Evolutionary conservation across 129 eudicot genomes (phyloP), one percentile per base, ranked within the genome.

Genomic region (Pseudognaphalium luteoalbum): DNA sequence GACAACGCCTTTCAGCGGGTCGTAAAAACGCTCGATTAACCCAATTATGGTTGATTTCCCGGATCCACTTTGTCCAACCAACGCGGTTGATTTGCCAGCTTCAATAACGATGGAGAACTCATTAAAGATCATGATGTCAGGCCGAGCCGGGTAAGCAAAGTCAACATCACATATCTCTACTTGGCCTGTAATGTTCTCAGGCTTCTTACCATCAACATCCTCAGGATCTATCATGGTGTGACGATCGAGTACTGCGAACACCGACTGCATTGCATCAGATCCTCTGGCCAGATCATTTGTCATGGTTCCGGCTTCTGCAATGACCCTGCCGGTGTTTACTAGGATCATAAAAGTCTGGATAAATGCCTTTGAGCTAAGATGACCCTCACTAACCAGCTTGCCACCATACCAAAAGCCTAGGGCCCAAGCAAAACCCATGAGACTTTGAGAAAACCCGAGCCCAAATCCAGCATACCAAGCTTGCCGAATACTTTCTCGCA

Each of bases 381-480:
- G 65, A 19, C 96, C 96, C 1, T 66, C 80, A 3, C 83, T 73
- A 9, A 88, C 71, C 25, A 91, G 87, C 63, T 70, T 83, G 4
- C 90, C 97, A 28, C 92, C 97, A 28, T 88, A 91, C 97, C 97
- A 91, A 76, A 87, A 91, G 82, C 78, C 87, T 0, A 91, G 69
- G 15, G 97, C 92, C 89, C 85, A 87, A 15, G 83, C 80, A 19
- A 76, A 83, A 7, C 83, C 58, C 79, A 72, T 75, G 28, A 91
- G 81, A 78, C 92, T 65, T 37, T 91, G 90, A 35, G 97, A 91
- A 4, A 85, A 83, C 32, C 84, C 96, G 10, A 88, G 90, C 60
- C 87, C 92, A 4, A 91, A 63, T n/a, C 97, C 97, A 0, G 97
- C 90, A 60, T 77, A 81, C 97, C 97, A 91, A 19, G 97, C 86